Base-by-base conservation (phyloP, 2,329 filamentous ascomycete genomes). In the Paramyrothecium sp. region DNA sequence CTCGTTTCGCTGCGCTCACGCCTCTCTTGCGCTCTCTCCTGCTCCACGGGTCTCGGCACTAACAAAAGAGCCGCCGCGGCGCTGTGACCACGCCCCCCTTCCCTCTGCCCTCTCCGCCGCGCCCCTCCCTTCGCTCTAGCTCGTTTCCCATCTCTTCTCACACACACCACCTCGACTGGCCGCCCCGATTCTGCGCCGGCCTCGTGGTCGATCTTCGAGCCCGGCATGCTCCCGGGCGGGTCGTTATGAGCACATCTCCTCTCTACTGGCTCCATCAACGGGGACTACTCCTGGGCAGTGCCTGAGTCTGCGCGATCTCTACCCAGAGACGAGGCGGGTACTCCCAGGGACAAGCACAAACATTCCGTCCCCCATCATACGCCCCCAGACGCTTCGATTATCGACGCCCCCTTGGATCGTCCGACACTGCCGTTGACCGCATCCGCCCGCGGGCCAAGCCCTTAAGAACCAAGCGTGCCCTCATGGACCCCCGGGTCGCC, bases 231-330 rank as follows among this genome's bases (percentile, higher is more conserved):
- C 63, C 59, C 61, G 63, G 66, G 67, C 68, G 67, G 68, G 68
- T 72, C 73, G 73, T 66, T 68, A 74, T 75, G 73, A 73, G 64
- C 63, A 66, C 60, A 30, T 65, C 61, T 57, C 58, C 60, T 63
- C 59, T 61, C 49, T 60, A 60, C 61, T 65, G 65, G 58, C 65
- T 69, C 65, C 65, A 66, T 71, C 67, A 63, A 71, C 64, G 67
- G 68, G 68, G 68, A 72, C 68, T 71, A 63, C 60, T 67, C 56
- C 61, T 64, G 60, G 53, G 57, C n/a, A 44, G 38, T 44, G 38
- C 38, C 38, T 44, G 38, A 44, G 5, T 44, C 38, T 44, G 38
- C 38, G 38, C 38, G 38, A 44, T 19, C 38, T 17, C 38, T 19
- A 44, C 5, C 38, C 38, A 44, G 38, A 44, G 38, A 44, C 38